Evolutionary conservation across 176 grass and related monocot species (phyloP).

Genomic region (Hsuehochloa calcarea): DNA sequence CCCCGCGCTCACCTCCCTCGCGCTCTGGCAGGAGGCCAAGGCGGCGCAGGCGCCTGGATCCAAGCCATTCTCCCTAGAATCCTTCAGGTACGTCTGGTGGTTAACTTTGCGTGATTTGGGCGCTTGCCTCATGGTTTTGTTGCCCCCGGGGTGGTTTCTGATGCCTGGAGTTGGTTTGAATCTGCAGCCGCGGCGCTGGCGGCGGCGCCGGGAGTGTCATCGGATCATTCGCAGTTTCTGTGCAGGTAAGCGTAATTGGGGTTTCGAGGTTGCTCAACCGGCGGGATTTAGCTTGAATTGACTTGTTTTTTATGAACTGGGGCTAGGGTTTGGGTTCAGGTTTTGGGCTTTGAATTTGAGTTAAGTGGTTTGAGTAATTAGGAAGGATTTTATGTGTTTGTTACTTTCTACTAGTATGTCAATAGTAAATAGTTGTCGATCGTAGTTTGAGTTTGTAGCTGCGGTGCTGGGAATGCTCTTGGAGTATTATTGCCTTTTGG

Average conservation of each 20-base stretch:
- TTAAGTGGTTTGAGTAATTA: neutral
- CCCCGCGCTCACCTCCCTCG: neutral
- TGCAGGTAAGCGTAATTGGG: slow-evolving; percentile 51
- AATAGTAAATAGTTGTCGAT: neutral
- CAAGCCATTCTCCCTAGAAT: slow-evolving; percentile 67
- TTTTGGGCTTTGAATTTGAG: slow-evolving; percentile 10
- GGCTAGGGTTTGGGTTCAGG: slow-evolving; percentile 25
- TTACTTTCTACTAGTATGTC: neutral
- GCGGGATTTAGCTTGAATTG: neutral
- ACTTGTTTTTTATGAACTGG: neutral
- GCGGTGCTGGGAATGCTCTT: neutral
- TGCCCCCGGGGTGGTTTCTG: slow-evolving; percentile 17
- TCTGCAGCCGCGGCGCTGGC: slow-evolving; percentile 46
- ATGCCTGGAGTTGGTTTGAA: slow-evolving; percentile 29
- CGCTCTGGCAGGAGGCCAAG: slow-evolving; percentile 64
- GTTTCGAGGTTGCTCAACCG: neutral
- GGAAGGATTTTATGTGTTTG: neutral
- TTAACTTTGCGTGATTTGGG: neutral
- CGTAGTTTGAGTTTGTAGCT: neutral
- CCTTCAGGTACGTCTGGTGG: slow-evolving; percentile 39
- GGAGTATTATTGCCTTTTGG: neutral
- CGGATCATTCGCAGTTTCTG: slow-evolving; percentile 82
- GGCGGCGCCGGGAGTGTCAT: slow-evolving; percentile 64
- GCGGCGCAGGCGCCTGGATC: slow-evolving; percentile 41
- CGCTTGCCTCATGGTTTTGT: neutral